Evolutionary conservation across 306 rosid genomes (phyloP), one percentile per base, ranked within the genome.

Genomic region (Gleditsia sinensis): DNA sequence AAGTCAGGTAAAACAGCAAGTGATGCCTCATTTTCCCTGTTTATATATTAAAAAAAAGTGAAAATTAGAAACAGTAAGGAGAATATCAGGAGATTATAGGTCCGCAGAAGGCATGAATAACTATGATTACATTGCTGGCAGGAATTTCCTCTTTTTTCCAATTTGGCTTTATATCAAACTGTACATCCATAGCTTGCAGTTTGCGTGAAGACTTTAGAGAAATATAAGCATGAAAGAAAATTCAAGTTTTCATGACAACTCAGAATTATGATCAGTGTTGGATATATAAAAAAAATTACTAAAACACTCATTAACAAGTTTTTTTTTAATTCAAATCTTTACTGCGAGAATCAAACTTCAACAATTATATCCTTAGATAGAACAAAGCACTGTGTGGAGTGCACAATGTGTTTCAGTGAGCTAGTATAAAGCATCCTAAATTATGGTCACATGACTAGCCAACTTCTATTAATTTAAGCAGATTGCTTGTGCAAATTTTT

Each of bases 21-120:
- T 21, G 97, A 89, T 45, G 97, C 97, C 75, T 92, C 97, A 73
- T 92, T 92, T 76, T 92, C 96, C 79, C 97, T 91, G 90, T 37
- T 66, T 45, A 39, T 48, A 74, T 51, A 39, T 17, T 60, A 39
- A 39, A 23, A 19, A 11, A 56, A 23, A 49, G 68, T 65, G 11
- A 4, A 65, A 56, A 61, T 46, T 4, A 63, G 61, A 10, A 51
- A 30, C 12, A 64, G 27, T 46, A 28, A 21, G 77, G 42, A 53
- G 25, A 5, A 33, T 66, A 7, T 45, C 43, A 72, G 33, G 32
- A 72, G 71, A 66, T 17, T 42, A 55, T 8, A 54, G 49, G 30
- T 9, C 20, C 49, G 34, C 23, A 45, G 56, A 66, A n/a, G 40
- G 69, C 64, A 10, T 54, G 33, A 53, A 40, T 65, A 40, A 40